Evolutionary conservation across 768 basidiomycete genomes (phyloP), one percentile per base, ranked within the genome.

Genomic region (Mycena rebaudengoi): DNA sequence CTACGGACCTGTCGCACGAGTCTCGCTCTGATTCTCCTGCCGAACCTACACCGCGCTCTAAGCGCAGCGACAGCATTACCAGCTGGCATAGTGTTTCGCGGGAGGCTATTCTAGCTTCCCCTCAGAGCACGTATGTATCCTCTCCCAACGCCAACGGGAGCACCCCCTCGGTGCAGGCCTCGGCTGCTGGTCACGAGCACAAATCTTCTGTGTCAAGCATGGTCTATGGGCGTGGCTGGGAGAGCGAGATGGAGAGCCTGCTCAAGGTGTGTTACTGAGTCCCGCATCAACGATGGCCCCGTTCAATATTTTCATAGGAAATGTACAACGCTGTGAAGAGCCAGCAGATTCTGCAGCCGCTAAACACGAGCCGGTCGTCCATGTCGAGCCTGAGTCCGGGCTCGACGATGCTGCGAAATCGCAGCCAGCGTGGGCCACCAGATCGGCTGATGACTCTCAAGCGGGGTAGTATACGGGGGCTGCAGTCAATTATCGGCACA

Each of bases 281-380:
- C n/a, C n/a, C n/a, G n/a, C n/a, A n/a, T n/a, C n/a, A n/a, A n/a
- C n/a, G n/a, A n/a, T n/a, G n/a, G n/a, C n/a, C n/a, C n/a, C n/a
- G n/a, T n/a, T n/a, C n/a, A n/a, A n/a, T n/a, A n/a, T n/a, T n/a
- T n/a, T n/a, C n/a, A n/a, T 67, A 96, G 94, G 98, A 99, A 72
- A 97, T 99, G 85, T 99, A 96, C 81, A 86, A 83, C 69, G 90
- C 95, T 8, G 89, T 99, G 78, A 96, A 96, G 79, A 87, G 83
- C 39, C 92, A 96, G 69, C 93, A 96, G 74, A 96, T 98, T 66
- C 76, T 96, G 37, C 92, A 96, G 66, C 96, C 96, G 2, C 76
- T 90, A 26, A 84, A 82, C 62, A 83, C 80, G 61, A 79, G 79
- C 65, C 82, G 88, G 43, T 71, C 83, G 10, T 88, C 88, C 14